These are phyloP conservation scores for Podospora pseudocomata DNA, from an alignment of 495 filamentous ascomycete genomes.

Conservation along the genomic window DNA sequence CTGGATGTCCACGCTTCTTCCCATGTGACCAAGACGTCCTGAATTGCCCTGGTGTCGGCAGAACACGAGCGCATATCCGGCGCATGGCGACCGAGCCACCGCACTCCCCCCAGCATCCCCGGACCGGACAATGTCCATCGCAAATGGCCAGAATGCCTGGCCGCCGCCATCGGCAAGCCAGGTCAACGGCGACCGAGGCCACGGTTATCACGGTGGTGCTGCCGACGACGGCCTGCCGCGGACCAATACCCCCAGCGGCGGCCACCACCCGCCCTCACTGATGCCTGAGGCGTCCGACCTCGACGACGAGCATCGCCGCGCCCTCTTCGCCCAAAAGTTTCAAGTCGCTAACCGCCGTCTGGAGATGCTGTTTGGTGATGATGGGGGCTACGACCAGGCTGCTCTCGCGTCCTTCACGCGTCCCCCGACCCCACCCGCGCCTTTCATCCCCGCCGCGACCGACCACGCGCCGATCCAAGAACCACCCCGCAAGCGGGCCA, in stretches of 20 bases:
- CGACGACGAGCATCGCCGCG: constrained; percentile 44
- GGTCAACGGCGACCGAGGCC: constrained; percentile 33
- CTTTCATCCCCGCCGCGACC: constrained; percentile 42
- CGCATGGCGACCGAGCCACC: constrained; percentile 48
- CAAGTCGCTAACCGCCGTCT: constrained; percentile 40
- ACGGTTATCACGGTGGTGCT: constrained; percentile 19
- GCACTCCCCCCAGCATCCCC: constrained; percentile 32
- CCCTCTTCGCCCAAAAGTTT: constrained; percentile 43
- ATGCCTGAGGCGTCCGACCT: constrained; percentile 53
- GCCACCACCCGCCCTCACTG: constrained; percentile 29
- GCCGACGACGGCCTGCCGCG: constrained; percentile 38
- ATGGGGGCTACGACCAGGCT: constrained; percentile 55
- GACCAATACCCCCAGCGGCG: constrained; percentile 38
- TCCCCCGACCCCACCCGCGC: constrained; percentile 27
- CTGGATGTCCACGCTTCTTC: constrained; percentile 39
- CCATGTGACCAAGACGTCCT: constrained; percentile 38
- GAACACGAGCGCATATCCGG: constrained; percentile 44
- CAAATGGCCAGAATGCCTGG: constrained; percentile 50
- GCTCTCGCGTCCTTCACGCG: constrained; percentile 41
- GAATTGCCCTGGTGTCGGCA: constrained; percentile 38
- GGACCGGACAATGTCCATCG: constrained; percentile 46
- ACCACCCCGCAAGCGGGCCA: constrained; percentile 47
- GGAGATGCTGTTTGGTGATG: constrained; percentile 72
- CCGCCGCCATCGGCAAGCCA: constrained; percentile 37
- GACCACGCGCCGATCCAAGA: constrained; percentile 47